These are phyloP conservation scores for Tubosaeta sp. DNA, from an alignment of 768 basidiomycete genomes.

Conservation along the genomic window DNA sequence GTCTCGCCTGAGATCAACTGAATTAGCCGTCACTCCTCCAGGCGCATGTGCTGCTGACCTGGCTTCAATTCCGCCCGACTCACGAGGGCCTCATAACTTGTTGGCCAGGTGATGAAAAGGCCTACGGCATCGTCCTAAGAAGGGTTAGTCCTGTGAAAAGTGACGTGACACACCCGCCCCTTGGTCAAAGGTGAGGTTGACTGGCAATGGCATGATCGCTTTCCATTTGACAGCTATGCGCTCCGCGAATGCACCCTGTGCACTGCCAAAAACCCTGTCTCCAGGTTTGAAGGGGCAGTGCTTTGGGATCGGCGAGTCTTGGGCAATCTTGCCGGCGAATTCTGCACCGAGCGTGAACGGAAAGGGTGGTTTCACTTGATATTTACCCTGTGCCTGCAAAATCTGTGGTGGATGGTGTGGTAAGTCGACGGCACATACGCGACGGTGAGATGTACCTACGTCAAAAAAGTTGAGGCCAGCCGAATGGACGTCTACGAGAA, in stretches of 20 bases:
- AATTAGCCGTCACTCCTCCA: slow-evolving; percentile 6
- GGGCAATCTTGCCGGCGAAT: slow-evolving; percentile 75
- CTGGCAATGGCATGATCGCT: slow-evolving; percentile 62
- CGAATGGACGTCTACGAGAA: slow-evolving; percentile 73
- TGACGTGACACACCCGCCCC: slow-evolving; percentile 60
- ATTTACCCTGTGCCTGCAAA: slow-evolving; percentile 84
- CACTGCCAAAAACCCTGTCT: slow-evolving; percentile 83
- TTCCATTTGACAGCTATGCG: slow-evolving; percentile 54
- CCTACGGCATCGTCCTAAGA: slow-evolving; percentile 38
- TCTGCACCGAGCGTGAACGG: slow-evolving; percentile 86
- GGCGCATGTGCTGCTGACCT: slow-evolving; percentile 39
- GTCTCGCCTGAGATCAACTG: slow-evolving; percentile 62
- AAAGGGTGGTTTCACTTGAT: slow-evolving; percentile 77
- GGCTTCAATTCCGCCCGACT: slow-evolving; percentile 76
- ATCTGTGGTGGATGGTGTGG: slow-evolving; percentile 43
- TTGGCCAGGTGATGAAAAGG: slow-evolving; percentile 86
- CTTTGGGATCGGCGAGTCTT: slow-evolving; percentile 68
- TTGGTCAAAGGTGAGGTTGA: slow-evolving; percentile 74
- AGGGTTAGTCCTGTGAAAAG: neutral
- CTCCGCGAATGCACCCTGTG: slow-evolving; percentile 79
- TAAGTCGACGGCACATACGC: slow-evolving; percentile 3
- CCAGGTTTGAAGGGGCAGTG: slow-evolving; percentile 78
- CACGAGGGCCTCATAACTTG: slow-evolving; percentile 88
- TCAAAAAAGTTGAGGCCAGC: slow-evolving; percentile 79
- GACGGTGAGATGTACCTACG: slow-evolving; percentile 30